These are phyloP conservation scores for Symbiodinium natans DNA, from an alignment of 73 alveolate genomes.

Conservation along the genomic window DNA sequence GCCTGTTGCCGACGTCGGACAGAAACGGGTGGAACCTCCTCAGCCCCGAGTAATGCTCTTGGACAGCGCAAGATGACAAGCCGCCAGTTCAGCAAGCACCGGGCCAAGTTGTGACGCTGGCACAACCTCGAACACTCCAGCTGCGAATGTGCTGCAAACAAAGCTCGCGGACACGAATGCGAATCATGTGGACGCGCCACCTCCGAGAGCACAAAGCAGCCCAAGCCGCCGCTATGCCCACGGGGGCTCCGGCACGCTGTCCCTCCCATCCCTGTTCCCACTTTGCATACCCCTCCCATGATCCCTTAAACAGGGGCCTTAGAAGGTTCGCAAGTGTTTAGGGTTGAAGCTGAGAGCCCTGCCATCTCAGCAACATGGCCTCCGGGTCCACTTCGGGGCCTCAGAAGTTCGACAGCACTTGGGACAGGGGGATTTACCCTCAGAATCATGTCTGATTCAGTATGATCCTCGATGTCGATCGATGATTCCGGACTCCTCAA, in stretches of 20 bases:
- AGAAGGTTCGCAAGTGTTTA: too few species aligned
- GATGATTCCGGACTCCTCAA: background rate
- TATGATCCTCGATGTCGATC: background rate
- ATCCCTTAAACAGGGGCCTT: too few species aligned
- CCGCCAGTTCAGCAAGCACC: background rate
- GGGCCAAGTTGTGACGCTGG: constrained; percentile 72
- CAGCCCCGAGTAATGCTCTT: background rate
- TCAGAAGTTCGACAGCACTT: background rate
- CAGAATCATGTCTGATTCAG: background rate
- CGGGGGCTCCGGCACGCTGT: too few species aligned
- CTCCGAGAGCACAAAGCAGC: too few species aligned
- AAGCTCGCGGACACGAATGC: background rate
- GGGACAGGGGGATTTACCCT: background rate
- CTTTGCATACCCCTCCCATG: too few species aligned
- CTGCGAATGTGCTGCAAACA: too few species aligned
- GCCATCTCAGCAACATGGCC: constrained; percentile 84
- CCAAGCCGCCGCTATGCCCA: too few species aligned
- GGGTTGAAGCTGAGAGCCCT: background rate
- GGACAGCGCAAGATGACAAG: background rate
- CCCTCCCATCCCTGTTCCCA: too few species aligned
- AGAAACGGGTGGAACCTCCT: constrained; percentile 79
- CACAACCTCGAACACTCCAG: constrained; percentile 23
- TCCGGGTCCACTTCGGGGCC: constrained; percentile 84
- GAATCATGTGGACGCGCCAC: too few species aligned
- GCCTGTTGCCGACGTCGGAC: constrained; percentile 47